Conservation (phyloP, 768 basidiomycete genomes). For the Gymnopilus junonius region DNA sequence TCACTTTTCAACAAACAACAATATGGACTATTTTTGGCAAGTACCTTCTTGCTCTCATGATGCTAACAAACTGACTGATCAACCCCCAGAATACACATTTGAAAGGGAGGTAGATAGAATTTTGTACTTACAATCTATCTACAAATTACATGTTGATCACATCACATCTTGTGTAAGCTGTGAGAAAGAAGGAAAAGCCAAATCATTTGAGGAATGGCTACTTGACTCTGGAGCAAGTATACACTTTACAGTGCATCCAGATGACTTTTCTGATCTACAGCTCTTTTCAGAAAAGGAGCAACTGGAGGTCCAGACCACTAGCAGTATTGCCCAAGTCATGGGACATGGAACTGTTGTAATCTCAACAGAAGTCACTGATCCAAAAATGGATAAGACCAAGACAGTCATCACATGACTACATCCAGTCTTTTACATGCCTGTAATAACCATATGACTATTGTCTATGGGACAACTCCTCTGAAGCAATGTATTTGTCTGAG, state of each 20-base stretch:
- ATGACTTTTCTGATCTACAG: neutral
- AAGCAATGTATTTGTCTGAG: neutral
- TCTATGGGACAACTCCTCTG: neutral
- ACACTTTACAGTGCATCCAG: neutral
- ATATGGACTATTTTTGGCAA: neutral
- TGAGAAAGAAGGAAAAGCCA: neutral
- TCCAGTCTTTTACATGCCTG: neutral
- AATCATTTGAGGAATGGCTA: neutral
- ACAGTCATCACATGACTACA: neutral
- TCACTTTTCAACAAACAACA: too few species aligned
- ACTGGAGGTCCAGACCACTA: neutral
- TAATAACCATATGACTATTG: neutral
- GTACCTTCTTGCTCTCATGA: neutral
- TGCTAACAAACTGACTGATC: neutral
- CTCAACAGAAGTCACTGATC: neutral
- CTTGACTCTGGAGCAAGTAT: neutral
- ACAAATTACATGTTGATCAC: neutral
- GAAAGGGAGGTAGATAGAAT: neutral
- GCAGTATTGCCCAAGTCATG: neutral
- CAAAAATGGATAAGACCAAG: neutral
- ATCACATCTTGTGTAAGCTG: neutral
- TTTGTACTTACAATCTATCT: neutral
- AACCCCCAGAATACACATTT: neutral
- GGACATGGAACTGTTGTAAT: conserved; percentile 1
- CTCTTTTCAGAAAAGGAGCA: neutral